Evolutionary conservation across 331 rosid genomes (phyloP).

Genomic region (Pyracantha coccinea): DNA sequence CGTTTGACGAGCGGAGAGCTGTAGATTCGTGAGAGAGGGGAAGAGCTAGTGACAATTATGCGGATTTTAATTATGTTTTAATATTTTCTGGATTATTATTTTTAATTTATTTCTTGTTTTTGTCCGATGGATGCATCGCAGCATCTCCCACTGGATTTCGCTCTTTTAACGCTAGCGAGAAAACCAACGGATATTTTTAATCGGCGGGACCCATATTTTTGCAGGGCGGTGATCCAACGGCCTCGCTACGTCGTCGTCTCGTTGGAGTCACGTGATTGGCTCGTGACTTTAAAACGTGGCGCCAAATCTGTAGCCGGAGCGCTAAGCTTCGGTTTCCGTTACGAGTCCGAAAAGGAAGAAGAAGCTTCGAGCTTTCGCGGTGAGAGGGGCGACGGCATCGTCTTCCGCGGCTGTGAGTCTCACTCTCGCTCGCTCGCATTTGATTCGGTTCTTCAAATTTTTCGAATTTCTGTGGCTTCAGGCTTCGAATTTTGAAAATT

Average conservation of each 20-base stretch:
- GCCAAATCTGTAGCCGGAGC: neutral
- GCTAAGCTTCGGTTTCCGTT: neutral
- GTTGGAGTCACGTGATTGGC: neutral
- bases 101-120: neutral
- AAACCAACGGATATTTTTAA: neutral
- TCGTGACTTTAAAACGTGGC: conserved; percentile 14
- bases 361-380: neutral
- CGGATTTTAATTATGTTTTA: neutral
- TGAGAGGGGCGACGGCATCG: conserved; percentile 75
- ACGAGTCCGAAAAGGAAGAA: neutral
- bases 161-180: neutral
- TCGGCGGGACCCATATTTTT: neutral
- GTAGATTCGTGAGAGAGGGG: conserved; percentile 28
- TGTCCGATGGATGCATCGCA: neutral
- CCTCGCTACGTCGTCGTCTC: neutral
- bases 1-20: neutral
- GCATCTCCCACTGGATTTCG: conserved; percentile 3
- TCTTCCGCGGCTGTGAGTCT: conserved; percentile 65
- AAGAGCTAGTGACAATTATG: conserved; percentile 7
- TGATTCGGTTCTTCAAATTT: neutral
- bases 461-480: neutral
- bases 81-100: neutral
- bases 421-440: neutral
- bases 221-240: neutral
- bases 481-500: neutral